Base-by-base conservation (phyloP, 805 yeast genomes). In the Ogataea ramenticola region DNA sequence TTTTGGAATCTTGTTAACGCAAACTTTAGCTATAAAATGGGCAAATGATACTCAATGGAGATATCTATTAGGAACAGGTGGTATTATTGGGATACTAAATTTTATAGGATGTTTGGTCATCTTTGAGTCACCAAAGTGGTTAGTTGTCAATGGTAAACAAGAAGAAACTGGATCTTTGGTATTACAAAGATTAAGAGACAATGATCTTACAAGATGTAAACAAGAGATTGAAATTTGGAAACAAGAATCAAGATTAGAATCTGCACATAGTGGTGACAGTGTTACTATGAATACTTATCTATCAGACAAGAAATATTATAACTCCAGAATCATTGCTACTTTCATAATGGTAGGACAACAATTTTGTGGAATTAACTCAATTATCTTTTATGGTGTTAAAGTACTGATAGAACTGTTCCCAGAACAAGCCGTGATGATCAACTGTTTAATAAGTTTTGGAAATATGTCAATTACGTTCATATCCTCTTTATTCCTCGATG, bases 351-450 rank as follows among this genome's bases (percentile, higher is more conserved):
- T 82, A 19, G 82, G 90, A 16, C 99, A 93, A 66, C 99, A 93
- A 61, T 77, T 91, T 46, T 80, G 88, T 53, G 99, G 99, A 30
- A 86, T 93, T 58, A 93, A 93, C 61, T 80, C 96, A 2, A 88
- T 93, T 47, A 79, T 93, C 19, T 87, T 91, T 59, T 93, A 91
- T 61, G 99, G 99, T 4, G 96, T 91, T 5, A 77, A 86, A 14
- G 85, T 91, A 1, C 68, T 93, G 42, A 70, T 81, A n/a, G 67
- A 77, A 8, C 66, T 85, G 4, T 73, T 88, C 49, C 96, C 98
- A 2, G 65, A 75, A 12, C 70, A 77, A 44, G 82, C 97, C 2
- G 76, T 84, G 5, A 52, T 74, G 10, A 77, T 90, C 52, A 91
- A 90, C 56, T 80, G 91, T 53, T 59, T 79, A 41, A 82, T 93